A percentile compares a stretch with the other conserved stretches of the same genome.
Conservation (phyloP, 2,329 filamentous ascomycete genomes). For the Cladosporium austrohemisphaericum region DNA sequence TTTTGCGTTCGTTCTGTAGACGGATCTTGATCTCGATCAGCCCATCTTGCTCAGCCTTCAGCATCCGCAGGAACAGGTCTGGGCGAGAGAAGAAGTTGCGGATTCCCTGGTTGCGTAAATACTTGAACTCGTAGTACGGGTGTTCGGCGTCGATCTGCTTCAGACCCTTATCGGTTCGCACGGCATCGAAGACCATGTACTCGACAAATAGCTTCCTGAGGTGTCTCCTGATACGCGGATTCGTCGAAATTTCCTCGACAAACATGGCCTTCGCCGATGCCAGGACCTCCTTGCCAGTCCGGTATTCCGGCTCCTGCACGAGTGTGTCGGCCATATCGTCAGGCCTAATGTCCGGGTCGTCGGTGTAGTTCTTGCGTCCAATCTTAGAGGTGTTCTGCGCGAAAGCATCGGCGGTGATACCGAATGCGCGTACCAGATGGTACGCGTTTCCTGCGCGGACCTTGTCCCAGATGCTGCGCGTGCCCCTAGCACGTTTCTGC, state of each 20-base stretch:
- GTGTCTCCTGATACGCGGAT: conserved; percentile 82
- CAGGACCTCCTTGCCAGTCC: conserved; percentile 71
- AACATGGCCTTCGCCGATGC: conserved; percentile 81
- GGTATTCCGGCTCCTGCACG: conserved; percentile 66
- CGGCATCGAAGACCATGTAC: conserved; percentile 79
- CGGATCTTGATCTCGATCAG: conserved; percentile 79
- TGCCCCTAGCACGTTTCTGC: conserved; percentile 78
- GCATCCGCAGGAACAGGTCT: conserved; percentile 92
- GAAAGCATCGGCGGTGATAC: conserved; percentile 82
- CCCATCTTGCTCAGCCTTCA: conserved; percentile 92
- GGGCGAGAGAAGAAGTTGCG: conserved; percentile 69
- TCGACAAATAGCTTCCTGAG: conserved; percentile 80
- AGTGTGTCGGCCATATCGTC: conserved; percentile 83
- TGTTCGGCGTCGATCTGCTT: conserved; percentile 92
- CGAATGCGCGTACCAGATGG: conserved; percentile 80
- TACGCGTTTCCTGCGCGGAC: conserved; percentile 77
- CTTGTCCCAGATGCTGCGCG: conserved; percentile 76
- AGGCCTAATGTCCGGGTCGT: conserved; percentile 75
- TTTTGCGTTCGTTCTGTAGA: conserved; percentile 70
- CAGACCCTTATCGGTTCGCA: conserved; percentile 88
- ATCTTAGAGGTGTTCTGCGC: conserved; percentile 80
- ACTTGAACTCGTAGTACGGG: conserved; percentile 97
- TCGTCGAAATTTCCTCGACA: conserved; percentile 82
- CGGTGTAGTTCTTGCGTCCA: conserved; percentile 74
- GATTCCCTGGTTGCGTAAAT: conserved; percentile 77